Conservation (phyloP, 805 yeast species). For the Teunomyces cretensis region DNA sequence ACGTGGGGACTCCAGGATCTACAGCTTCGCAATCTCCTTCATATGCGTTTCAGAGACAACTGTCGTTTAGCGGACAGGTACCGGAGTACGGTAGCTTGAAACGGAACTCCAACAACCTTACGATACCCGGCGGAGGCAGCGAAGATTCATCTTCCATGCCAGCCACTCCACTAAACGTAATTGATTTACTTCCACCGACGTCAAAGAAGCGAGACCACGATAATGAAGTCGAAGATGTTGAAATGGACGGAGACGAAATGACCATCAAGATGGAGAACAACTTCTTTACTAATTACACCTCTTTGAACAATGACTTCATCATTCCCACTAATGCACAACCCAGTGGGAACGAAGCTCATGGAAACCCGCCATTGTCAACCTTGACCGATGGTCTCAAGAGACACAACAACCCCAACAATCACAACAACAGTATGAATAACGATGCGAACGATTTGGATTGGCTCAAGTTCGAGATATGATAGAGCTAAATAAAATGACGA, state of each 20-base stretch:
- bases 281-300: constrained; percentile 23
- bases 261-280: constrained; percentile 13
- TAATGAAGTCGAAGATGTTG: constrained; percentile 6
- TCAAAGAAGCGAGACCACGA: background rate
- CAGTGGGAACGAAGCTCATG: background rate
- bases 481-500: constrained; percentile 2
- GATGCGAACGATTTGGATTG: constrained; percentile 28
- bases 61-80: constrained; percentile 3
- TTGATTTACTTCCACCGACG: constrained; percentile 11
- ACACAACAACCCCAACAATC: background rate
- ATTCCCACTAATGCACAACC: background rate
- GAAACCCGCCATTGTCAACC: constrained; percentile 2
- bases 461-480: constrained; percentile 30
- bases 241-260: constrained; percentile 7
- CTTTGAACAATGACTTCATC: constrained; percentile 13
- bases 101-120: background rate
- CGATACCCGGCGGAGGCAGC: constrained; percentile 2
- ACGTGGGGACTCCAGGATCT: constrained; percentile 11
- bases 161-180: constrained; percentile 12
- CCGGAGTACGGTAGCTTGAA: background rate
- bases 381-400: constrained; percentile 6
- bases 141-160: constrained; percentile 10
- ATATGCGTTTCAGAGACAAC: constrained; percentile 7
- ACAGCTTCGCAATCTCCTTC: constrained; percentile 8
- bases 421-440: constrained; percentile 11